These are phyloP conservation scores for Syzygium jambos DNA, from an alignment of 345 rosid genomes.

Conservation along the genomic window DNA sequence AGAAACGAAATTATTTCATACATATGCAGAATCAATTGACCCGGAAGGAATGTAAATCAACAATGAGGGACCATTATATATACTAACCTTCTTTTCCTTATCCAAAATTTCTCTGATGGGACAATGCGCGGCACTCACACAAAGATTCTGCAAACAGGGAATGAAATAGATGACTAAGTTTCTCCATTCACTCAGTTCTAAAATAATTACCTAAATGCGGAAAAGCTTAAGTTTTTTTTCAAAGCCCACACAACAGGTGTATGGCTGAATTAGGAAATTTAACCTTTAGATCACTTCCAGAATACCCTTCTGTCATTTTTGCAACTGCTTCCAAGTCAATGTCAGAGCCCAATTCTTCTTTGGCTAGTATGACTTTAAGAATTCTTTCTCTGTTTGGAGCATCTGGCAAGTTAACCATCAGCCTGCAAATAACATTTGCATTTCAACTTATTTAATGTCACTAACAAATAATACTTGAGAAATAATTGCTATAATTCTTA, in stretches of 20 bases:
- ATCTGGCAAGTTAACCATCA: slow-evolving; percentile 97
- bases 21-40: background rate
- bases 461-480: background rate
- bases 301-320: slow-evolving; percentile 87
- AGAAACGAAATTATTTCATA: background rate
- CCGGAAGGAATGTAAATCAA: background rate
- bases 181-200: background rate
- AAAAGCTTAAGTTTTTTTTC: background rate
- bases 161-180: background rate
- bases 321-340: slow-evolving; percentile 81
- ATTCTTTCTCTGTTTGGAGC: slow-evolving; percentile 74
- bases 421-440: slow-evolving; percentile 30
- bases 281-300: slow-evolving; percentile 96
- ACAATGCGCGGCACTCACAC: slow-evolving; percentile 93
- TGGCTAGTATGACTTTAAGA: slow-evolving; percentile 72
- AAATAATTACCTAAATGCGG: background rate
- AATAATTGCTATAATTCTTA: background rate
- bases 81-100: slow-evolving; percentile 87
- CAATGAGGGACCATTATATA: background rate
- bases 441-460: background rate
- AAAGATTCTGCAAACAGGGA: slow-evolving; percentile 63
- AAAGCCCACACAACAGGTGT: background rate
- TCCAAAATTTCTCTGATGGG: slow-evolving; percentile 93
- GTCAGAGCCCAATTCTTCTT: slow-evolving; percentile 73
- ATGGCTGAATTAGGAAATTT: background rate